These are phyloP conservation scores for Trichosporon ovoides DNA, from an alignment of 1,284 basidiomycete genomes.

Conservation along the genomic window DNA sequence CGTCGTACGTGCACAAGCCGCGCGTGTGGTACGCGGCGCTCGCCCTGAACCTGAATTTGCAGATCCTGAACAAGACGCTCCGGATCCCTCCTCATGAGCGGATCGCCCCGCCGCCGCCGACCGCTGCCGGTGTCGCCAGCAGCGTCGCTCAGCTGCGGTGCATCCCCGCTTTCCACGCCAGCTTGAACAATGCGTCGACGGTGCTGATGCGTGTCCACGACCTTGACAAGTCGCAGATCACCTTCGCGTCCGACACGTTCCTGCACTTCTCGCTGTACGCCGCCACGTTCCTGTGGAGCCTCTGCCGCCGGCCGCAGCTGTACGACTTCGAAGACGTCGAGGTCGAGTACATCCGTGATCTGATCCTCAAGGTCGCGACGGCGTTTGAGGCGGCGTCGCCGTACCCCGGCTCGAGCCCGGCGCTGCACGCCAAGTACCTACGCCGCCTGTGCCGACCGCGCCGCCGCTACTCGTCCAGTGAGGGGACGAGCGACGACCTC, in stretches of 20 bases:
- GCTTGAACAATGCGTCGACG: conserved; percentile 31
- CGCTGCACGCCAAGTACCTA: conserved; percentile 34
- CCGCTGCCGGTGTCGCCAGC: neutral
- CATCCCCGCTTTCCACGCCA: conserved; percentile 36
- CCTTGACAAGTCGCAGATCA: conserved; percentile 28
- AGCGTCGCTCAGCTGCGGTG: conserved; percentile 19
- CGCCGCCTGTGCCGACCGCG: conserved; percentile 25
- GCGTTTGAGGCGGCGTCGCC: conserved; percentile 27
- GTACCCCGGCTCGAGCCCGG: conserved; percentile 31
- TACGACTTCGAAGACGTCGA: conserved; percentile 32
- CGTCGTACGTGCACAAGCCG: conserved; percentile 30
- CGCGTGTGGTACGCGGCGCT: conserved; percentile 33
- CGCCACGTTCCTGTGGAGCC: conserved; percentile 32
- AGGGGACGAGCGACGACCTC: conserved; percentile 7
- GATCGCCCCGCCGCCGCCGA: conserved; percentile 21
- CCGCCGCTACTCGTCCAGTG: conserved; percentile 2
- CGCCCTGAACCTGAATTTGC: conserved; percentile 35
- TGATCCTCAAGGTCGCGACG: conserved; percentile 32
- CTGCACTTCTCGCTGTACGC: conserved; percentile 42
- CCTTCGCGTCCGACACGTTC: conserved; percentile 37
- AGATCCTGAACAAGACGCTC: conserved; percentile 36
- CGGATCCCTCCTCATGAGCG: conserved; percentile 30
- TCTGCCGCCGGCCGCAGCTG: conserved; percentile 27
- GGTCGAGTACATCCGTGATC: conserved; percentile 33
- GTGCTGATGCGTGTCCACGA: conserved; percentile 30